Conservation (phyloP, 768 basidiomycete species). For the Tricholoma hemisulphureum region DNA sequence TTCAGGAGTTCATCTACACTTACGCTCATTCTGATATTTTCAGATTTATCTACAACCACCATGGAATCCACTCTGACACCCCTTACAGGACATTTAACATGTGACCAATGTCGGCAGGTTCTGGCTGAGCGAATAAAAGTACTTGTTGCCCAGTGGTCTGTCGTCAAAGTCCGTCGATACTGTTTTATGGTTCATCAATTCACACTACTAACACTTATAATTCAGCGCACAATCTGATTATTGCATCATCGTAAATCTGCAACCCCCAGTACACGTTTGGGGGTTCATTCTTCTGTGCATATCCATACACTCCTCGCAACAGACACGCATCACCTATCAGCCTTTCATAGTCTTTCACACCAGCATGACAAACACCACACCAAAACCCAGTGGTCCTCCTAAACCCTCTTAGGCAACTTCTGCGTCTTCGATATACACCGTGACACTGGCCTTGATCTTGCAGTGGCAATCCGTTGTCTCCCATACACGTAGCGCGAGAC, state of each 20-base stretch:
- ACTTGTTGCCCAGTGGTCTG: constrained; percentile 73
- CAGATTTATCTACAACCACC: constrained; percentile 70
- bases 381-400: neutral
- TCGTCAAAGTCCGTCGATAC: constrained; percentile 58
- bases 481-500: too few species aligned
- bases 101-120: constrained; percentile 63
- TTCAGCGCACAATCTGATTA: constrained; percentile 57
- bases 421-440: too few species aligned
- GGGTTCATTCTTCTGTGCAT: neutral
- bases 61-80: constrained; percentile 75
- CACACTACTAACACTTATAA: neutral
- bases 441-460: too few species aligned
- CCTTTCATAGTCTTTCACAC: constrained; percentile 8
- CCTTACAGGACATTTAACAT: constrained; percentile 64
- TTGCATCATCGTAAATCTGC: neutral
- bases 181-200: neutral
- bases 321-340: neutral
- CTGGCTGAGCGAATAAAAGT: constrained; percentile 67
- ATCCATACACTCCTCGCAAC: neutral
- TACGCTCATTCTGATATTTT: constrained; percentile 11
- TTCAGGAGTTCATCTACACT: neutral
- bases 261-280: neutral
- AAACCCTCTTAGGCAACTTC: too few species aligned
- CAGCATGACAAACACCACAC: constrained; percentile 12
- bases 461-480: too few species aligned